Base-by-base conservation (phyloP, 75 land plant genomes). In the Azolla pinnata region DNA sequence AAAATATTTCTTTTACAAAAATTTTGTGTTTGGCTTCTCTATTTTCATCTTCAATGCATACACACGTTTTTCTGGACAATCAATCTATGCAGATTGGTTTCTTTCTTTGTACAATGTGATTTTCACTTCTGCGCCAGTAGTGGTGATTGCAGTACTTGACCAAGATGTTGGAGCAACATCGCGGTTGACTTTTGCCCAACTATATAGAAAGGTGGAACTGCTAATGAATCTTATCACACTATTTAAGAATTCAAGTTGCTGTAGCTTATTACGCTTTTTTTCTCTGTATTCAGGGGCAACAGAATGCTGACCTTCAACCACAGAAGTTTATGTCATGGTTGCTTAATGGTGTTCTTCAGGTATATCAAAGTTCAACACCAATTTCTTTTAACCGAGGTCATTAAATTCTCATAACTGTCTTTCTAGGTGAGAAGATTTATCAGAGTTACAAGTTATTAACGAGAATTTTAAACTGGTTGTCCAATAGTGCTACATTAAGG, bases 21-120 rank as follows among this genome's bases (percentile, higher is more conserved):
- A 75, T 20, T 62, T 72, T 33, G 30, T 77, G 4, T 30, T 77
- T 29, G 79, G 79, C 18, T 77, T 73, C 49, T 54, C 75, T 8
- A 59, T 76, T 21, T 72, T 77, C 70, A 38, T 75, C 62, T 77
- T 60, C 1, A 77, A 77, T 54, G 56, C 67, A 19, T 53, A 67
- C 25, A 49, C 79, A 16, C 44, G 32, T 47, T 77, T 77, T 44
- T 77, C 76, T 7, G 76, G 79, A 10, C 67, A 66, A 25, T 76
- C 79, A 30, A 42, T 73, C 1, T 77, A 73, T 49, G 58, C 61
- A 35, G 79, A 77, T 44, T 77, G 79, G 79, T 77, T 60, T 61
- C 72, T 76, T n/a, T 77, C 76, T 9, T 67, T 77, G 29, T 77
- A 77, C 77, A 77, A 70, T 49, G 67, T 69, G 19, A 19, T 77